These are phyloP conservation scores for Globisporangium perplexum DNA, from an alignment of 352 stramenopile genomes.

Conservation along the genomic window DNA sequence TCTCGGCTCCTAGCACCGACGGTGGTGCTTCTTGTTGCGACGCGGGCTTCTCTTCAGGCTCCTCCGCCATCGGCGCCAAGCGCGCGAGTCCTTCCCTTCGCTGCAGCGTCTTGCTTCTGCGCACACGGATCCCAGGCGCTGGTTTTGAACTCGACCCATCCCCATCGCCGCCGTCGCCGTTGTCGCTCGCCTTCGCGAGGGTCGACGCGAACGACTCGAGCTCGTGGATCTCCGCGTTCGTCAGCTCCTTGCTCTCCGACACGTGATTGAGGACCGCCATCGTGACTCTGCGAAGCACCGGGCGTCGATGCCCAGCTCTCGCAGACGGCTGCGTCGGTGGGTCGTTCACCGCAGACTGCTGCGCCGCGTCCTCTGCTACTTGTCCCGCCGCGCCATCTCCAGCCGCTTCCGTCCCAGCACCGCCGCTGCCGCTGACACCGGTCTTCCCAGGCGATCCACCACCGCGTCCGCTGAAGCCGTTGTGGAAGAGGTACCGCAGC, in stretches of 20 bases:
- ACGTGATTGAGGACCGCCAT: slow-evolving; percentile 43
- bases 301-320: slow-evolving; percentile 9
- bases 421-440: background rate
- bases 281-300: slow-evolving; percentile 28
- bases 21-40: background rate
- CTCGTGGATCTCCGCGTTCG: slow-evolving; percentile 29
- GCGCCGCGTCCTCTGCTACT: background rate
- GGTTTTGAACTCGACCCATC: background rate
- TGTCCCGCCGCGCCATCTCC: background rate
- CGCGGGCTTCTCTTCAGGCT: slow-evolving; percentile 20
- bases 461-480: slow-evolving; percentile 17
- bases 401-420: background rate
- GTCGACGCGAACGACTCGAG: slow-evolving; percentile 17
- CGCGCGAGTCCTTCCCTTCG: slow-evolving; percentile 29
- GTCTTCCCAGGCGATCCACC: background rate
- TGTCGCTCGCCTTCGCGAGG: background rate
- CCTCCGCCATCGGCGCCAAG: slow-evolving; percentile 37
- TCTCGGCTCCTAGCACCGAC: background rate
- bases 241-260: slow-evolving; percentile 31
- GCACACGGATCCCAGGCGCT: slow-evolving; percentile 13
- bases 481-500: slow-evolving; percentile 63
- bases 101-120: slow-evolving; percentile 40
- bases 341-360: background rate
- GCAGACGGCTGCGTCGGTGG: background rate
- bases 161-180: background rate